phyloP scores from a whole-genome alignment of 2,329 filamentous ascomycete species.

The Aspergillus sclerotialis region DNA sequence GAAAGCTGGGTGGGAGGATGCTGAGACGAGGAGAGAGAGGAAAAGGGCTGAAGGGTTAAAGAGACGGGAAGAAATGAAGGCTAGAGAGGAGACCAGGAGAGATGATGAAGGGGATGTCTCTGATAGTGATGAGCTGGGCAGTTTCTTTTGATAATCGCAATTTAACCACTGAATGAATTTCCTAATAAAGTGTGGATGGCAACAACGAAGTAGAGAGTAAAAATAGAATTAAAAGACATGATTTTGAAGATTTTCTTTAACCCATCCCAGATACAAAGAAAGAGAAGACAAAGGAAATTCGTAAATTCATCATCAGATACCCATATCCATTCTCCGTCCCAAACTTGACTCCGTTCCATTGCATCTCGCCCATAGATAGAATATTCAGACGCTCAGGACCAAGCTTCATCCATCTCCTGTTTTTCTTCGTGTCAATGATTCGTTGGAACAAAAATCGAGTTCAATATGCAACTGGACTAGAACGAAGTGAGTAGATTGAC shows the following conservation, averaged over 20 bases:
- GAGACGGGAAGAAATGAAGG: conserved; percentile 20
- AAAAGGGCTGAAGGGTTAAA: conserved; percentile 36
- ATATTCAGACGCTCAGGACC: no score
- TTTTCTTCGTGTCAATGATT: no score
- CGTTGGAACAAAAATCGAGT: no score
- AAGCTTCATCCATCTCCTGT: no score
- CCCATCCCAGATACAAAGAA: no score
- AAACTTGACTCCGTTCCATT: conserved; percentile 1
- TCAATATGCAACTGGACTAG: no score
- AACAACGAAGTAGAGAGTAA: conserved; percentile 2
- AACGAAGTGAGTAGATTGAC: no score
- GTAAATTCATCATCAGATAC: no score
- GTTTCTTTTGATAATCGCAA: background rate
- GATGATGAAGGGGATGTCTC: background rate
- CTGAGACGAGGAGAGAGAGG: conserved; percentile 28
- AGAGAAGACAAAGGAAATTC: no score
- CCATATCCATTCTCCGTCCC: no score
- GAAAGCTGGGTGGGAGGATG: conserved; percentile 30
- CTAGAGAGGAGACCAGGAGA: conserved; percentile 7
- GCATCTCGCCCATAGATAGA: background rate
- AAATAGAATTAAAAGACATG: conserved; percentile 1
- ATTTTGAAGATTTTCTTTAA: no score
- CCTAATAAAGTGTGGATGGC: background rate
- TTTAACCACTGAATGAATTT: no score
- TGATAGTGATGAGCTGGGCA: conserved; percentile 2